Percentiles rank a stretch among this genome's conserved stretches.
These are phyloP conservation scores for Amanita rimosa DNA, from an alignment of 768 basidiomycete genomes.

Conservation along the genomic window DNA sequence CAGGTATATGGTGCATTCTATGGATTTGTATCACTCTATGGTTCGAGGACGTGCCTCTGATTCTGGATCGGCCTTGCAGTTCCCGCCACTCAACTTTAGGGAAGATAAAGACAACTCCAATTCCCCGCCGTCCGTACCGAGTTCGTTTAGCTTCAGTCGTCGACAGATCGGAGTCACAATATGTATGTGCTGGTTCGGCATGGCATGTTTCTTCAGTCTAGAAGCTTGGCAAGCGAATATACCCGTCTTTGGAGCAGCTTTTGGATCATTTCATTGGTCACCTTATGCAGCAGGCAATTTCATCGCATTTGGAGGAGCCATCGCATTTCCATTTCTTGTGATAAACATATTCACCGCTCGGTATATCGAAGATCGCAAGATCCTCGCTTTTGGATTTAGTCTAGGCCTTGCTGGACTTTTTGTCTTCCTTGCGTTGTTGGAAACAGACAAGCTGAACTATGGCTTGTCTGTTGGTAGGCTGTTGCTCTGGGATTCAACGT, in stretches of 20 bases:
- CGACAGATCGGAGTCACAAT: conserved; percentile 33
- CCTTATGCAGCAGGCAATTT: conserved; percentile 60
- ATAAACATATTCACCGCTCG: conserved; percentile 45
- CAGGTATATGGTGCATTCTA: conserved; percentile 39
- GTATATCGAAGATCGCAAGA: conserved; percentile 48
- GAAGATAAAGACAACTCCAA: conserved; percentile 18
- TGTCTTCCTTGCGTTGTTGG: conserved; percentile 35
- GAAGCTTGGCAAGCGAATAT: conserved; percentile 62
- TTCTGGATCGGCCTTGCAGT: neutral
- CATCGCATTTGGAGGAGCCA: conserved; percentile 54
- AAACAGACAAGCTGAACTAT: conserved; percentile 28
- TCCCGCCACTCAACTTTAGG: conserved; percentile 14
- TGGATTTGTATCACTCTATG: conserved; percentile 25
- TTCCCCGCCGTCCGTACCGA: neutral
- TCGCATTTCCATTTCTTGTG: conserved; percentile 57
- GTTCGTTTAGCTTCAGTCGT: neutral
- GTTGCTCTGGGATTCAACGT: conserved; percentile 67
- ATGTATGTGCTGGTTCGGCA: conserved; percentile 63
- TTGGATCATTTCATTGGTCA: conserved; percentile 35
- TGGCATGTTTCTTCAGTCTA: conserved; percentile 61
- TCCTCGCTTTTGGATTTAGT: conserved; percentile 39
- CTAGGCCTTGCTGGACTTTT: conserved; percentile 43
- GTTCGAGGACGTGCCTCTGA: conserved; percentile 28
- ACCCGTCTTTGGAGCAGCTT: conserved; percentile 41
- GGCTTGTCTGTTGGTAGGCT: conserved; percentile 43